phyloP scores from a whole-genome alignment of 257 asterid species.

The Nicotiana undulata region DNA sequence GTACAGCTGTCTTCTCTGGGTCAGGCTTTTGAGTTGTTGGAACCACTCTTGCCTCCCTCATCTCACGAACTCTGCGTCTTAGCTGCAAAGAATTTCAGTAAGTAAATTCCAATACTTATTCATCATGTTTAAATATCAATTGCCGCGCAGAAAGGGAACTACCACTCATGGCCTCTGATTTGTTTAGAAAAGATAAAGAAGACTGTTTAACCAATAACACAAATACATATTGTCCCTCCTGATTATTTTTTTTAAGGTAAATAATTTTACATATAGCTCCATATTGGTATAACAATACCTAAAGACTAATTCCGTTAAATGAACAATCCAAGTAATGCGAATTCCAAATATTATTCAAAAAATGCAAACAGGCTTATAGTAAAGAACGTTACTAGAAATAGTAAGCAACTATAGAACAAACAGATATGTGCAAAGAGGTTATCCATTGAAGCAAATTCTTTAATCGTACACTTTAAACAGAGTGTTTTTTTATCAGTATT shows the following conservation, averaged over 20 bases:
- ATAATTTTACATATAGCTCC: background rate
- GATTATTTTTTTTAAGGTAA: background rate
- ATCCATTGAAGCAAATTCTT: background rate
- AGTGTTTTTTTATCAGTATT: too few relatives aligned
- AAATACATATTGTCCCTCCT: background rate
- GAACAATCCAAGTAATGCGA: slow-evolving; percentile 1
- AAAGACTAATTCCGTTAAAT: background rate
- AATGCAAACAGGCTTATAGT: background rate
- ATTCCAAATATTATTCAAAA: background rate
- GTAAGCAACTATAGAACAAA: background rate
- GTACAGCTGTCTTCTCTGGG: slow-evolving; percentile 43
- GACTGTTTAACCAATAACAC: background rate
- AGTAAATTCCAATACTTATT: background rate
- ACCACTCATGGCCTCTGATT: background rate
- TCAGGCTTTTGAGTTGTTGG: slow-evolving; percentile 51
- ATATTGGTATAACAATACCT: background rate
- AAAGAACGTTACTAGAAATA: background rate
- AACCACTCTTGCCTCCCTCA: slow-evolving; percentile 87
- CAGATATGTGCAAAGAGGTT: background rate
- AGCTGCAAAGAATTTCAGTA: slow-evolving; percentile 43
- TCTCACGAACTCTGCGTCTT: slow-evolving; percentile 85
- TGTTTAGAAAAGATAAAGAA: background rate
- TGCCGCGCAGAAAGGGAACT: background rate
- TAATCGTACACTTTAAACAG: background rate
- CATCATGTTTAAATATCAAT: background rate